Evolutionary conservation across 495 filamentous ascomycete genomes (phyloP).

Genomic region (Entonaema liquescens): DNA sequence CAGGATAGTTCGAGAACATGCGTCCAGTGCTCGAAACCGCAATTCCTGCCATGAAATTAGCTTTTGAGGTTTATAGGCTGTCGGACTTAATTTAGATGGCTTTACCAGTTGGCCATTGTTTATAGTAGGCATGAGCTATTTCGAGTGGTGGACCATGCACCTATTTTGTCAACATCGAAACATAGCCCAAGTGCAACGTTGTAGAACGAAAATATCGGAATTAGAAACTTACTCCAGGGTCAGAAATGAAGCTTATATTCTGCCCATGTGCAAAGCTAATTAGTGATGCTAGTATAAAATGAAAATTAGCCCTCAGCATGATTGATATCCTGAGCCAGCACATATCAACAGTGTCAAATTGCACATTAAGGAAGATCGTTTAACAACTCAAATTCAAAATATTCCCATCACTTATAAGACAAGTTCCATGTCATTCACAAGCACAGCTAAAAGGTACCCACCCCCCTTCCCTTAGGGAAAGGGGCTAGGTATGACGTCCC

Average conservation of each 20-base stretch:
- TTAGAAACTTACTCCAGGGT: slow-evolving; percentile 17
- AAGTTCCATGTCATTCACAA: not conserved
- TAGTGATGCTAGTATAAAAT: not conserved
- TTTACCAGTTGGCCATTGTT: slow-evolving; percentile 30
- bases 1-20: slow-evolving; percentile 59
- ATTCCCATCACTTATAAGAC: not conserved
- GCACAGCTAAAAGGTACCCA: not conserved
- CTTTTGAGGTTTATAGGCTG: not conserved
- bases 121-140: slow-evolving; percentile 19
- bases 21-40: slow-evolving; percentile 55
- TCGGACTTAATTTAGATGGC: not conserved
- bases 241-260: slow-evolving; percentile 27
- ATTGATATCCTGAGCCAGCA: not conserved
- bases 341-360: not conserved
- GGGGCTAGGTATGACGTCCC: not conserved
- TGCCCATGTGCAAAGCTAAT: not conserved
- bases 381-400: not conserved
- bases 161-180: not conserved
- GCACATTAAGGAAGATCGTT: not conserved
- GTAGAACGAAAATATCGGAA: too few species aligned
- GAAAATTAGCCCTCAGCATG: not conserved
- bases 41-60: slow-evolving; percentile 45
- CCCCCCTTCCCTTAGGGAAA: not conserved
- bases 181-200: not conserved
- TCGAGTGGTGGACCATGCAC: slow-evolving; percentile 17